These are phyloP conservation scores for Paxillus rubicundulus DNA, from an alignment of 768 basidiomycete genomes.

Conservation along the genomic window DNA sequence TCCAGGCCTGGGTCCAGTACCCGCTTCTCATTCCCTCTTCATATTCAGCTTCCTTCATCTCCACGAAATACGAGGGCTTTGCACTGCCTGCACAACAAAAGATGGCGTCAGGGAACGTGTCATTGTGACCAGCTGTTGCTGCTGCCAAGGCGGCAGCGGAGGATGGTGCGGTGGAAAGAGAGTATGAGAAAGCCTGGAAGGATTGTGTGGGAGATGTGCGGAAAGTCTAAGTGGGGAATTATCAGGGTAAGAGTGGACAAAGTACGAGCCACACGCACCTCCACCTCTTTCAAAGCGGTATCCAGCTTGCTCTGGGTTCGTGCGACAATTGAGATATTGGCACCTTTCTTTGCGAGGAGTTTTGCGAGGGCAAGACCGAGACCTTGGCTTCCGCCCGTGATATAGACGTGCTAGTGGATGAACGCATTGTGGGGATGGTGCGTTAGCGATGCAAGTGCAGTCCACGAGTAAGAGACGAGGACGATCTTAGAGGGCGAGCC, in stretches of 20 bases:
- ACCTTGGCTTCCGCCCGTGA: constrained; percentile 83
- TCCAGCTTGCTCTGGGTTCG: constrained; percentile 64
- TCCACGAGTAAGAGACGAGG: not conserved
- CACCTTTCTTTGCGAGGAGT: constrained; percentile 64
- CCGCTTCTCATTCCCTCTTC: constrained; percentile 37
- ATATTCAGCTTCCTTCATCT: constrained; percentile 60
- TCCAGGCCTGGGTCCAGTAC: constrained; percentile 45
- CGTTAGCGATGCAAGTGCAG: not conserved
- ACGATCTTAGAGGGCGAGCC: not conserved
- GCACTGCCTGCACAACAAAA: constrained; percentile 78
- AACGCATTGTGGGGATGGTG: not conserved
- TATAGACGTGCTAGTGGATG: constrained; percentile 66
- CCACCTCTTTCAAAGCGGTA: constrained; percentile 55
- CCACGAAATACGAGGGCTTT: constrained; percentile 72
- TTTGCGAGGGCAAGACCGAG: constrained; percentile 75
- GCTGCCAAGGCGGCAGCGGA: constrained; percentile 62
- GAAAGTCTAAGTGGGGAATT: constrained; percentile 37
- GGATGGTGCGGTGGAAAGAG: constrained; percentile 49
- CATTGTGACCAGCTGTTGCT: constrained; percentile 52
- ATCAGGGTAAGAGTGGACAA: not conserved
- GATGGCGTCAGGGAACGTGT: constrained; percentile 67
- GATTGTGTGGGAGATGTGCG: constrained; percentile 59
- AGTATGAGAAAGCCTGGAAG: constrained; percentile 63
- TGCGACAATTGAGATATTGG: constrained; percentile 84
- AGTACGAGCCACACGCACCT: constrained; percentile 45